Base-by-base conservation (phyloP, 2,329 filamentous ascomycete species). In the Beauveria sp. region DNA sequence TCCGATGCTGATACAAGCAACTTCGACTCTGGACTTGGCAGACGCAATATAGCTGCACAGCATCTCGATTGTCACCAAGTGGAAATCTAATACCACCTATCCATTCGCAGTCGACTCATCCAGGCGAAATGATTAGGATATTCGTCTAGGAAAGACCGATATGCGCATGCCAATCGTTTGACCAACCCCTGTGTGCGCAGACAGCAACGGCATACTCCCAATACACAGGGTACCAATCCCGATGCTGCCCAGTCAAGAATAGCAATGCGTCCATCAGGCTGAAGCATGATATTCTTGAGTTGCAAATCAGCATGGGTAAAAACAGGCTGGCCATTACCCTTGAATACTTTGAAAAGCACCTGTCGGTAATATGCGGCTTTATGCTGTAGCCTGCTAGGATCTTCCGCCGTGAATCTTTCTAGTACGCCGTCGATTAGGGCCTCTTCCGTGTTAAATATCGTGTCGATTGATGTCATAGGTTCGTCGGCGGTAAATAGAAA, bases 401-500 rank as follows among this genome's bases (percentile, higher is more conserved):
- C 51, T 28, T 61, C 51, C 31, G 59, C 59, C 8, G 55, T 2
- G 9, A 48, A 61, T 55, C 51, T 61, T 5, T 61, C 59, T 28
- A 61, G 0, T 16, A 61, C 22, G 43, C 59, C 59, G 1, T 54
- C 18, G 28, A 61, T n/a, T 2, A 61, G 22, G 28, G 40, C 43
- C 28, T 60, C 58, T 20, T 65, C 62, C 22, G 58, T 65, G 14
- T 46, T 20, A 31, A 64, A 63, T 3, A 55, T 28, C 16, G 22
- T 31, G 31, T 60, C 42, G 12, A 63, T 54, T 5, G 31, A 49
- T 12, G 54, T 51, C 26, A 50, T 54, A 12, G 64, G 49, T 49
- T 60, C 56, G 34, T 62, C 49, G 16, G 48, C 45, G 60, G 46
- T 56, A 61, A 64, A 64, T 5, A 65, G 20, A 16, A 60, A 61